Conservation (phyloP, 441 rosid genomes). For the Brassica hybrid region DNA sequence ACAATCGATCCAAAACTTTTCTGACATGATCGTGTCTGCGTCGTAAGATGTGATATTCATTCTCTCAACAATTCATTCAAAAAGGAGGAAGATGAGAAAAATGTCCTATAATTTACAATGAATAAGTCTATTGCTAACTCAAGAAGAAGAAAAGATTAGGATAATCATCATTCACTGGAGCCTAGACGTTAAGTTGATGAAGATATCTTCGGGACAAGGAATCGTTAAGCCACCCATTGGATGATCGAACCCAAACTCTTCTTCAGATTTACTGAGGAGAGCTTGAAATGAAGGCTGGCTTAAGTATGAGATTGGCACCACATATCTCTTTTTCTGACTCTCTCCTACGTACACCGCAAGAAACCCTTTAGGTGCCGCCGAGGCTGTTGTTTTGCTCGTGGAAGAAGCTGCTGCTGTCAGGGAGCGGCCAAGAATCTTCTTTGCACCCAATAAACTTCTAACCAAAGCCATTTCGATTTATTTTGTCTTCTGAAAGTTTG, state of each 20-base stretch:
- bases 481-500: background rate
- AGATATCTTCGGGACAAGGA: conserved; percentile 24
- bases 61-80: background rate
- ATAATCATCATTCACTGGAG: conserved; percentile 10
- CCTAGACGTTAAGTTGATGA: conserved; percentile 4
- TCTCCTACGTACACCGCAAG: conserved; percentile 40
- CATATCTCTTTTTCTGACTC: conserved; percentile 26
- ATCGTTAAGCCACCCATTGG: conserved; percentile 24
- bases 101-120: background rate
- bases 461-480: conserved; percentile 27
- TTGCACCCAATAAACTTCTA: conserved; percentile 33
- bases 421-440: conserved; percentile 19
- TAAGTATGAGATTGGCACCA: conserved; percentile 25
- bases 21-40: conserved; percentile 2
- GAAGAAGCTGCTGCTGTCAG: background rate
- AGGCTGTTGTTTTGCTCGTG: background rate
- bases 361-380: conserved; percentile 29
- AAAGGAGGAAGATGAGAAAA: background rate
- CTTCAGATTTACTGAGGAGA: conserved; percentile 19
- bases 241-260: conserved; percentile 21
- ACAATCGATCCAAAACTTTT: conserved; percentile 12
- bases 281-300: conserved; percentile 27
- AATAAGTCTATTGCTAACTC: conserved; percentile 2
- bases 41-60: no score
- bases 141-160: background rate